A percentile compares a stretch with the other conserved stretches of the same genome.
Evolutionary conservation across 2,329 filamentous ascomycete genomes (phyloP).

Genomic region (Ilyonectria mors-panacis): DNA sequence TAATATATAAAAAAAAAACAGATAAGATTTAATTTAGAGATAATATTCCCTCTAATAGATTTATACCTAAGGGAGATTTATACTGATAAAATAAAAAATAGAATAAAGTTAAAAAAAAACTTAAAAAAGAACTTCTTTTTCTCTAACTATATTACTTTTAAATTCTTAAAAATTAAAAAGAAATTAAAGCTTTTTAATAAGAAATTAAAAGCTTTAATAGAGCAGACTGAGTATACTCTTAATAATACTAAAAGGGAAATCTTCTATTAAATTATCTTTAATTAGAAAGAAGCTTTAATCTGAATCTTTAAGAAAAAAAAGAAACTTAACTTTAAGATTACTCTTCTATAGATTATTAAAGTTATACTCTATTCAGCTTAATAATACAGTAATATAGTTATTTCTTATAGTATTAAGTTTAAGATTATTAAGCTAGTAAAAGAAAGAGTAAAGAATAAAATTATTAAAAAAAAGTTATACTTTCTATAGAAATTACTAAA

Average conservation of each 20-base stretch:
- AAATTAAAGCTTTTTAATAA: neutral
- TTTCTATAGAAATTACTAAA: neutral
- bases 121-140: neutral
- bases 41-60: neutral
- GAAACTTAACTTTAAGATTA: neutral
- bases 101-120: neutral
- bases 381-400: neutral
- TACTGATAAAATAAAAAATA: neutral
- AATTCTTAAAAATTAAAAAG: neutral
- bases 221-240: neutral
- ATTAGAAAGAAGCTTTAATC: neutral
- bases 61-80: neutral
- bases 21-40: neutral
- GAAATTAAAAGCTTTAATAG: neutral
- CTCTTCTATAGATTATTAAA: neutral
- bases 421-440: neutral
- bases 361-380: neutral
- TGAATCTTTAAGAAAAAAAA: neutral
- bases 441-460: neutral
- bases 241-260: neutral
- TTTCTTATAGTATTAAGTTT: neutral
- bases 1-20: neutral
- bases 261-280: neutral
- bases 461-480: neutral
- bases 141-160: neutral